Evolutionary conservation across 75 land plant genomes (phyloP).

Genomic region (Larix kaempferi): DNA sequence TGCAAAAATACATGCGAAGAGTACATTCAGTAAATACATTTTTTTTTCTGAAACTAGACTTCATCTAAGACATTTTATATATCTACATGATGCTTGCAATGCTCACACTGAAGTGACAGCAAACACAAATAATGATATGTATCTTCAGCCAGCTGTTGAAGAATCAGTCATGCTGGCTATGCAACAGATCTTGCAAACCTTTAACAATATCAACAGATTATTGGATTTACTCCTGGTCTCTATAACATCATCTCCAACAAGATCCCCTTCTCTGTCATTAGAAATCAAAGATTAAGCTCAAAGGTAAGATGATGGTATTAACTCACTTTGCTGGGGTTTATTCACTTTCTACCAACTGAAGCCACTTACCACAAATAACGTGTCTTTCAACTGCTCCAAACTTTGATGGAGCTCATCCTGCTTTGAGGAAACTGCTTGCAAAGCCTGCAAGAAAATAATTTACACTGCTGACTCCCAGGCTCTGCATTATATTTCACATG

Average conservation of each 20-base stretch:
- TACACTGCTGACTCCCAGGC: background rate
- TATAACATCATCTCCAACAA: conserved; percentile 2
- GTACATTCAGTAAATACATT: too few species aligned
- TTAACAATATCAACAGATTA: background rate
- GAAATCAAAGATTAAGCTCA: background rate
- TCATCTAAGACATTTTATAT: background rate
- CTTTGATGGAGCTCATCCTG: conserved; percentile 1
- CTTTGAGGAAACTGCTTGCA: background rate
- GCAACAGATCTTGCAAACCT: background rate
- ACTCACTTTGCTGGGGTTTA: background rate
- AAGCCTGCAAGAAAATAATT: background rate
- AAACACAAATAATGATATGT: conserved; percentile 7
- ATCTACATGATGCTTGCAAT: conserved; percentile 11
- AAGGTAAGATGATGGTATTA: background rate
- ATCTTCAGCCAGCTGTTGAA: background rate
- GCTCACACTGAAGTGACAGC: background rate
- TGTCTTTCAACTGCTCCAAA: background rate
- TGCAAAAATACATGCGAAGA: too few species aligned
- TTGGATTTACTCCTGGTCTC: background rate
- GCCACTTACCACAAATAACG: conserved; percentile 1
- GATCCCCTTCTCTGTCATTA: conserved; percentile 4
- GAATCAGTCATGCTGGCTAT: background rate
- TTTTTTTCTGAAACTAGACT: too few species aligned
- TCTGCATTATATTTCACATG: background rate
- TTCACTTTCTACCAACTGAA: background rate